Evolutionary conservation across 345 rosid genomes (phyloP).

Genomic region (Lagerstroemia speciosa): DNA sequence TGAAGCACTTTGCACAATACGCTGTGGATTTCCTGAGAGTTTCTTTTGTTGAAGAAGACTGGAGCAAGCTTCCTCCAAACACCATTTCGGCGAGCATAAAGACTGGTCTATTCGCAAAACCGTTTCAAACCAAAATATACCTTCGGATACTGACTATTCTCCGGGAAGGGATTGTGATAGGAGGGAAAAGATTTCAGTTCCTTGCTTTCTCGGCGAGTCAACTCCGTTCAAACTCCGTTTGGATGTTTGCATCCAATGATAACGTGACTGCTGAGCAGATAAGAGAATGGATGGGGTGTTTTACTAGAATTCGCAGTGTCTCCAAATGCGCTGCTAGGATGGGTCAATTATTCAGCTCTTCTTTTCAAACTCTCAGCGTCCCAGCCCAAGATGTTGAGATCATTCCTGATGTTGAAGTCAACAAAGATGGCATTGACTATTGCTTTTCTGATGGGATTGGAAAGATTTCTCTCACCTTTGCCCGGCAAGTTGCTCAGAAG

Average conservation of each 20-base stretch:
- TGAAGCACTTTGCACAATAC: slow-evolving; percentile 62
- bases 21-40: slow-evolving; percentile 81
- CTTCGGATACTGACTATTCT: slow-evolving; percentile 62
- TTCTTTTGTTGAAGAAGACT: slow-evolving; percentile 93
- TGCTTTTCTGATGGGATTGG: slow-evolving; percentile 98
- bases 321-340: slow-evolving; percentile 95
- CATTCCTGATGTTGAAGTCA: slow-evolving; percentile 72
- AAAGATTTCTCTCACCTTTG: slow-evolving; percentile 68
- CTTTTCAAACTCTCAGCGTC: slow-evolving; percentile 59
- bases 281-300: slow-evolving; percentile 97
- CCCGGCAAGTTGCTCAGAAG: slow-evolving; percentile 63
- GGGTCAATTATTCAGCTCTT: slow-evolving; percentile 95
- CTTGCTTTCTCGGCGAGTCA: slow-evolving; percentile 96
- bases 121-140: slow-evolving; percentile 62
- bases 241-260: slow-evolving; percentile 95
- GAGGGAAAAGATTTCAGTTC: slow-evolving; percentile 66
- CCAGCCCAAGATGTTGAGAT: slow-evolving; percentile 61
- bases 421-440: slow-evolving; percentile 49
- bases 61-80: slow-evolving; percentile 68
- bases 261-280: slow-evolving; percentile 65
- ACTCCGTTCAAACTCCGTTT: slow-evolving; percentile 73
- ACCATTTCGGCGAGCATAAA: slow-evolving; percentile 58
- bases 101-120: slow-evolving; percentile 57
- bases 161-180: slow-evolving; percentile 62
- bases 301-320: slow-evolving; percentile 58